phyloP scores from a whole-genome alignment of 805 yeast genomes.

The Saturnispora serradocipensis region DNA sequence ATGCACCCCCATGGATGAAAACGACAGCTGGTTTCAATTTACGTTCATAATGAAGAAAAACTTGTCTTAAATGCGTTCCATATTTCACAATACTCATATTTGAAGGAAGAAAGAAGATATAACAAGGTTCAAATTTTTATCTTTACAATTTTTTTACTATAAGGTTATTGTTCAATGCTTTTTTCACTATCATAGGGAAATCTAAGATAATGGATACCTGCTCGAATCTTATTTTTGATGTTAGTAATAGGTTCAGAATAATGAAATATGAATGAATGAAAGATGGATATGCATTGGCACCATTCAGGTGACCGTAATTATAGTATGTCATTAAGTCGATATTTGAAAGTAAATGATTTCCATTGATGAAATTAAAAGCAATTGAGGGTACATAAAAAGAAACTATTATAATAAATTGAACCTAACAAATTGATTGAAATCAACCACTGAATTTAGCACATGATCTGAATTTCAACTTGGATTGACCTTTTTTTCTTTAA shows the following conservation, averaged over 20 bases:
- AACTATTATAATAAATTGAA: constrained; percentile 1
- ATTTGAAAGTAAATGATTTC: neutral
- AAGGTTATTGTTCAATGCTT: neutral
- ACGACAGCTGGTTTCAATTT: constrained; percentile 21
- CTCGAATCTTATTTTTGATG: neutral
- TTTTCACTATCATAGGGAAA: neutral
- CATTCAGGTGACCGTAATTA: neutral
- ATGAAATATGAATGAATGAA: neutral
- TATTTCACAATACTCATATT: neutral
- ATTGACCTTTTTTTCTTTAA: neutral
- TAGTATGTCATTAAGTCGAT: neutral
- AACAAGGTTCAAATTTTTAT: neutral
- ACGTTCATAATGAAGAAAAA: neutral
- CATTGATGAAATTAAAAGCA: constrained; percentile 3
- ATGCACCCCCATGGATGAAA: constrained; percentile 82
- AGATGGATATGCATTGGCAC: neutral
- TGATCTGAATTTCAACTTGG: neutral
- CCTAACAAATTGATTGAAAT: neutral
- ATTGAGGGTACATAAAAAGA: constrained; percentile 2
- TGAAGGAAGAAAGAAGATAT: neutral
- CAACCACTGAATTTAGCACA: neutral
- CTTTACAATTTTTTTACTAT: too few relatives aligned
- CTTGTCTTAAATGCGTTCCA: neutral
- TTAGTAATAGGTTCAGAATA: neutral
- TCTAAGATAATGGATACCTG: neutral